phyloP scores from a whole-genome alignment of 768 basidiomycete genomes.

The Lactarius trivialis region DNA sequence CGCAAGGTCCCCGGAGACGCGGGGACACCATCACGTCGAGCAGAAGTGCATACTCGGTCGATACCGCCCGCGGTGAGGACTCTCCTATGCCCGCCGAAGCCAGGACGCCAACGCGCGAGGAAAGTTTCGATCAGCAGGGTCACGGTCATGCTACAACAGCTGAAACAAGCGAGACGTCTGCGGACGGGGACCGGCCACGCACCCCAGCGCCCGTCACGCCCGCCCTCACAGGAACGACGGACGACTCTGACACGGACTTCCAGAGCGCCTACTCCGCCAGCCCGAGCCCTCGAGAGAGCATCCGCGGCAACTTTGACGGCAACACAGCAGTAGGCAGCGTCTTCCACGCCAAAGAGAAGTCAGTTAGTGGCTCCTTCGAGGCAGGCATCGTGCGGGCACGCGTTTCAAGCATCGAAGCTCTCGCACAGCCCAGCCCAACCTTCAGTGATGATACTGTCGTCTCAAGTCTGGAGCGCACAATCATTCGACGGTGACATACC shows the following conservation, averaged over 20 bases:
- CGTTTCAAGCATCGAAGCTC: slow-evolving; percentile 43
- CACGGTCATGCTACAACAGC: not conserved
- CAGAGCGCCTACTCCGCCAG: slow-evolving; percentile 70
- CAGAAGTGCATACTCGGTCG: slow-evolving; percentile 21
- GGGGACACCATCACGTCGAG: slow-evolving; percentile 59
- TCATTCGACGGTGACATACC: slow-evolving; percentile 5
- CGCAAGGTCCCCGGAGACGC: slow-evolving; percentile 27
- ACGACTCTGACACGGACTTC: slow-evolving; percentile 47
- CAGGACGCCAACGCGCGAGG: slow-evolving; percentile 11
- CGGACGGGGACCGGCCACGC: not conserved
- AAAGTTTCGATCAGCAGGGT: not conserved
- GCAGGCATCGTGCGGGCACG: slow-evolving; percentile 44
- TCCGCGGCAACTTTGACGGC: slow-evolving; percentile 39
- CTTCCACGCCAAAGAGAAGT: slow-evolving; percentile 26
- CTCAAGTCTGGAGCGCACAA: not conserved
- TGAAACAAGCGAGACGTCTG: not conserved
- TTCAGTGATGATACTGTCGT: slow-evolving; percentile 38
- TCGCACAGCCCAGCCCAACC: slow-evolving; percentile 32
- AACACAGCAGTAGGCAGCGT: slow-evolving; percentile 15
- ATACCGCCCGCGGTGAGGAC: slow-evolving; percentile 31
- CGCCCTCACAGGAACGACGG: slow-evolving; percentile 23
- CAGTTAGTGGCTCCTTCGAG: slow-evolving; percentile 27
- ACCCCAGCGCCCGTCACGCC: slow-evolving; percentile 21
- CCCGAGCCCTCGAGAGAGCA: slow-evolving; percentile 61
- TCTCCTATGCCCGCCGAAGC: not conserved